Percentiles rank a stretch among this genome's conserved stretches.
Evolutionary conservation across 164 flowering plant species (phyloP).

Genomic region (Magnolia changhungtana): DNA sequence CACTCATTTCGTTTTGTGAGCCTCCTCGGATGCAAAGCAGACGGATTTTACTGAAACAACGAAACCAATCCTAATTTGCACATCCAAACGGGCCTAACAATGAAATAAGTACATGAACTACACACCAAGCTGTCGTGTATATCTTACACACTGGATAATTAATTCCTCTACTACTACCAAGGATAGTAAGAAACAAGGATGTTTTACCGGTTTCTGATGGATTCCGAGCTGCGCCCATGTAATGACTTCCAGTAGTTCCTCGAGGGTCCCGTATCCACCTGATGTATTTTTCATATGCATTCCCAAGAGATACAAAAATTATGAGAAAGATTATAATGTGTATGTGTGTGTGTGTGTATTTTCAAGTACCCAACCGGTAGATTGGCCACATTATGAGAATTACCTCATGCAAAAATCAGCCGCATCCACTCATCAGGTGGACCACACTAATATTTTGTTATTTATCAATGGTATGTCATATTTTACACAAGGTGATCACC

Average conservation of each 20-base stretch:
- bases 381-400: neutral
- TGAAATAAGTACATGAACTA: too few species aligned
- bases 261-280: slow-evolving; percentile 96
- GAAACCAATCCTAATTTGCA: too few species aligned
- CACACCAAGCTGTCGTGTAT: too few species aligned
- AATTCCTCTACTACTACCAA: too few species aligned
- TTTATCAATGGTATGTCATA: neutral
- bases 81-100: too few species aligned
- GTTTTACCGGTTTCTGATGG: slow-evolving; percentile 80
- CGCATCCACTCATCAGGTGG: neutral
- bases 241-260: slow-evolving; percentile 87
- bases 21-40: too few species aligned
- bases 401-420: neutral
- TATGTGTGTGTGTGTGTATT: neutral
- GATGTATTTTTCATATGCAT: slow-evolving; percentile 5
- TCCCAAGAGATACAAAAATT: neutral
- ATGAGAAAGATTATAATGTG: neutral
- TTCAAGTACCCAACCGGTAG: neutral
- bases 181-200: neutral
- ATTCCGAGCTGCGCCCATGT: slow-evolving; percentile 97
- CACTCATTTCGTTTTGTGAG: too few species aligned
- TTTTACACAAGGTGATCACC: neutral
- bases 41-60: too few species aligned
- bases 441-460: neutral
- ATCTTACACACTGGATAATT: too few species aligned